A percentile compares a stretch with the other conserved stretches of the same genome.
Conservation (phyloP, 1,284 basidiomycete species). For the Kalmanozyma brasiliensis region DNA sequence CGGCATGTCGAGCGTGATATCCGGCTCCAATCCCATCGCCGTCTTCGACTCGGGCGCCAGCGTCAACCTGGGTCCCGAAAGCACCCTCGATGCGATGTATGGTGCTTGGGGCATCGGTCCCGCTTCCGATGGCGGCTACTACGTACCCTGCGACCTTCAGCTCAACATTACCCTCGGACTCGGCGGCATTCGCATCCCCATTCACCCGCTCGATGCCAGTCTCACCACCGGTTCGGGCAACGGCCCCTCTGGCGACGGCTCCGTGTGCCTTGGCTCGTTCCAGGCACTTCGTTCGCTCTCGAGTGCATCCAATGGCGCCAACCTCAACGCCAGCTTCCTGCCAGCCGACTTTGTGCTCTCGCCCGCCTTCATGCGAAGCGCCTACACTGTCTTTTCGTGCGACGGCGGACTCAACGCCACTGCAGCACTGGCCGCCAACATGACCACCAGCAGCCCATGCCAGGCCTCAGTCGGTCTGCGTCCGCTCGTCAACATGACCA, state of each 20-base stretch:
- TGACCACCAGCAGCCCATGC: conserved; percentile 39
- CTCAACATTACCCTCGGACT: conserved; percentile 56
- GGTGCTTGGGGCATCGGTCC: conserved; percentile 60
- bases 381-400: conserved; percentile 59
- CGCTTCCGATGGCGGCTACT: conserved; percentile 55
- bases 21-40: conserved; percentile 43
- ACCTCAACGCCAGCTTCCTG: conserved; percentile 35
- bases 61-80: conserved; percentile 50
- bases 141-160: conserved; percentile 55
- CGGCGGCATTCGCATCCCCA: conserved; percentile 47
- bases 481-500: conserved; percentile 50
- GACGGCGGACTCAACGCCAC: conserved; percentile 37
- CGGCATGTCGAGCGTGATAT: conserved; percentile 33
- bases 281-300: conserved; percentile 51
- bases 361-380: conserved; percentile 57
- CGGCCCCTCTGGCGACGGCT: conserved; percentile 20
- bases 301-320: conserved; percentile 27
- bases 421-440: conserved; percentile 17
- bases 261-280: conserved; percentile 59
- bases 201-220: conserved; percentile 60
- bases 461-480: conserved; percentile 50
- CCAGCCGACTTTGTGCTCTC: conserved; percentile 60
- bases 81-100: conserved; percentile 57
- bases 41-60: conserved; percentile 54
- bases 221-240: conserved; percentile 32